Conservation (phyloP, 2,329 filamentous ascomycete genomes). For the Neurospora crassa region DNA sequence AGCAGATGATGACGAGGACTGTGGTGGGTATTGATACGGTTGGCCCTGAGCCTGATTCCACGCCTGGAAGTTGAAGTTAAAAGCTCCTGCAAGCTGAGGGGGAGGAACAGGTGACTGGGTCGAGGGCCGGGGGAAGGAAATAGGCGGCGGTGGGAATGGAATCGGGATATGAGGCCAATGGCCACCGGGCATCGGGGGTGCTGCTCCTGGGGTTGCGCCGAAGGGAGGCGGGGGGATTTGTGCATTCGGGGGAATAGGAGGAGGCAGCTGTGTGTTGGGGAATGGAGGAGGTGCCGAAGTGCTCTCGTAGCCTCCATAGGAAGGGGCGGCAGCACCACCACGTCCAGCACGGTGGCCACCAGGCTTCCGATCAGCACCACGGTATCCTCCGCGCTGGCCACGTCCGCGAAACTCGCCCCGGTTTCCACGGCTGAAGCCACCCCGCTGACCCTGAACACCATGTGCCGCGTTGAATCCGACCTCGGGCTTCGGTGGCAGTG, state of each 20-base stretch:
- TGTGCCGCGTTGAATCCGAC: conserved; percentile 15
- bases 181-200: conserved; percentile 3
- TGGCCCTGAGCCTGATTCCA: conserved; percentile 18
- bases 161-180: conserved; percentile 14
- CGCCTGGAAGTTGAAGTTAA: conserved; percentile 14
- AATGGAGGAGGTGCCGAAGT: conserved; percentile 9
- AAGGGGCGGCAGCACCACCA: conserved; percentile 16
- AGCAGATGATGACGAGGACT: conserved; percentile 13
- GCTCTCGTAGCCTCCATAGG: conserved; percentile 3
- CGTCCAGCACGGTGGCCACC: conserved; percentile 29
- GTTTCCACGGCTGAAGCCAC: conserved; percentile 27
- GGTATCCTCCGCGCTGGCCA: conserved; percentile 26
- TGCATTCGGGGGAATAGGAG: conserved; percentile 12
- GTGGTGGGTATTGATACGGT: conserved; percentile 20
- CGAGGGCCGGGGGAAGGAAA: conserved; percentile 1
- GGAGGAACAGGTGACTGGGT: conserved; percentile 4
- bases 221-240: conserved; percentile 19
- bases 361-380: conserved; percentile 27
- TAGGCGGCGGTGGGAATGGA: conserved; percentile 8
- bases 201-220: conserved; percentile 9
- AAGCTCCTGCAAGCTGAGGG: conserved; percentile 9
- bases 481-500: conserved; percentile 30
- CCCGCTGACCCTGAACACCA: conserved; percentile 15
- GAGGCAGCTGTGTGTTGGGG: conserved; percentile 6
- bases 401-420: conserved; percentile 39